Percentiles rank a stretch among this genome's conserved stretches.
These are phyloP conservation scores for Diplodia sapinea DNA, from an alignment of 2,329 filamentous ascomycete genomes.

Conservation along the genomic window DNA sequence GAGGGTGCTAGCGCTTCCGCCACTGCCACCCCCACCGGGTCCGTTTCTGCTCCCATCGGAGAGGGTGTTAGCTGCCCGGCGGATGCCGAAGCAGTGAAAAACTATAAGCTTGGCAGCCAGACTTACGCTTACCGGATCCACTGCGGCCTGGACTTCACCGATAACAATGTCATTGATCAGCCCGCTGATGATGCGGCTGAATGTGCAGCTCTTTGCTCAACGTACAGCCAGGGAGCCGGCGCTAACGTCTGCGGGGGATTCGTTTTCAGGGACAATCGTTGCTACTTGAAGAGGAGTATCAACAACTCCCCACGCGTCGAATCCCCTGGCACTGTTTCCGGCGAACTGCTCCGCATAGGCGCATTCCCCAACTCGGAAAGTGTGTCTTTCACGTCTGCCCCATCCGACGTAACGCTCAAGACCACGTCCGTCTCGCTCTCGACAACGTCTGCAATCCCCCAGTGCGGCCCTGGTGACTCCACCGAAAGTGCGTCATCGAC, in stretches of 20 bases:
- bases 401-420: neutral
- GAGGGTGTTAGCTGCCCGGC: constrained; percentile 21
- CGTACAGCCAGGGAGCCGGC: constrained; percentile 6
- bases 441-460: neutral
- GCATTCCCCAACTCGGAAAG: constrained; percentile 9
- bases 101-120: constrained; percentile 20
- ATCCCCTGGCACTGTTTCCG: neutral
- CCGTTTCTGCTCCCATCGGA: constrained; percentile 1
- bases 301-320: neutral
- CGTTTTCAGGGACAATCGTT: constrained; percentile 5
- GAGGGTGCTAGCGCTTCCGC: neutral
- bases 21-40: neutral
- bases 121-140: constrained; percentile 24
- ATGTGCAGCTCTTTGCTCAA: constrained; percentile 27
- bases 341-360: neutral
- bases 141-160: constrained; percentile 25
- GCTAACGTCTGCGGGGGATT: constrained; percentile 17
- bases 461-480: constrained; percentile 6
- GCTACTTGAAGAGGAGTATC: constrained; percentile 19
- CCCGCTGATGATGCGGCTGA: constrained; percentile 12
- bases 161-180: constrained; percentile 1
- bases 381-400: constrained; percentile 2
- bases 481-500: constrained; percentile 22
- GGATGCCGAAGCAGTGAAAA: constrained; percentile 12
- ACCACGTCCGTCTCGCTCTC: constrained; percentile 11